Conservation (phyloP, 306 rosid species). For the Ormosia emarginata region DNA sequence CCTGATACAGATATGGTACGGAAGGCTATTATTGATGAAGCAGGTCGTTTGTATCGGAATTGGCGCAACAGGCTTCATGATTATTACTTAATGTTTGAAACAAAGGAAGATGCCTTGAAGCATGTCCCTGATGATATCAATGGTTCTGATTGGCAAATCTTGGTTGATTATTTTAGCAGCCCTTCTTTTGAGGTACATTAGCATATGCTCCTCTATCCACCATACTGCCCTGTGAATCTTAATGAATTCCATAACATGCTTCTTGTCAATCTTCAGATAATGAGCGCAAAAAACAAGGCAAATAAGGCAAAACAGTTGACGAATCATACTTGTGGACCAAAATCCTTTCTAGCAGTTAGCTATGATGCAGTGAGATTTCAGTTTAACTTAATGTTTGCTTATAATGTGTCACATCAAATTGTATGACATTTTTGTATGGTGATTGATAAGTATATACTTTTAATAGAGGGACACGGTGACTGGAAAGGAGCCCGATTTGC, state of each 20-base stretch:
- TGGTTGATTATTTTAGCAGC: constrained; percentile 46
- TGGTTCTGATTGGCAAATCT: constrained; percentile 35
- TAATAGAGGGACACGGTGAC: constrained; percentile 37
- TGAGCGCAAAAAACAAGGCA: constrained; percentile 35
- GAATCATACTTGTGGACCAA: constrained; percentile 26
- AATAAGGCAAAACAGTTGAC: constrained; percentile 26
- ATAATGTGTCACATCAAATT: not conserved
- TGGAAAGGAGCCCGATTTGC: constrained; percentile 42
- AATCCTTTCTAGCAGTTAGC: constrained; percentile 34
- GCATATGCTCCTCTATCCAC: not conserved
- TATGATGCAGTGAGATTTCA: constrained; percentile 41
- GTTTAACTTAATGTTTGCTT: not conserved
- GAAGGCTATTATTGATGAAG: constrained; percentile 36
- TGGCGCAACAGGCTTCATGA: constrained; percentile 42
- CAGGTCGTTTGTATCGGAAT: constrained; percentile 34
- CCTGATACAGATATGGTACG: constrained; percentile 25
- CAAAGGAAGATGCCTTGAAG: constrained; percentile 38
- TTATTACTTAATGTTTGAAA: constrained; percentile 26
- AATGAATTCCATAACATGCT: constrained; percentile 10
- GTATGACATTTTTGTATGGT: not conserved
- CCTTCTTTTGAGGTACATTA: constrained; percentile 30
- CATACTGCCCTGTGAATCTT: not conserved
- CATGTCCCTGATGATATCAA: constrained; percentile 29
- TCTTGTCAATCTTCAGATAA: constrained; percentile 19
- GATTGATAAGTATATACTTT: not conserved